These are phyloP conservation scores for Cymbopogon citratus DNA, from an alignment of 176 grass and related monocot genomes.

Conservation along the genomic window DNA sequence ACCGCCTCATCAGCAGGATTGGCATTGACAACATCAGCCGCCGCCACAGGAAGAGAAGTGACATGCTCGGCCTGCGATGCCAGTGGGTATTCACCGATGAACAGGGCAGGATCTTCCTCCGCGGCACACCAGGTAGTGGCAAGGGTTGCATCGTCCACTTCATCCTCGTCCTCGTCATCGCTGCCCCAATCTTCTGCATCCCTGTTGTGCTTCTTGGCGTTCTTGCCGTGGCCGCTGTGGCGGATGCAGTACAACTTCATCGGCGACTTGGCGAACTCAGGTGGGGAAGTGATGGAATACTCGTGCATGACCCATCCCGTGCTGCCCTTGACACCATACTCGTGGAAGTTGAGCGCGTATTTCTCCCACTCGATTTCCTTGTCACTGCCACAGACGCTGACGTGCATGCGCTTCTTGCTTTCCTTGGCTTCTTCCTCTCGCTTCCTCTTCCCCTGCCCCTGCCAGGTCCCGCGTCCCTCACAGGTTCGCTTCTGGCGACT, in stretches of 20 bases:
- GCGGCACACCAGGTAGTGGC: not conserved
- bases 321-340: not conserved
- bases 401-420: not conserved
- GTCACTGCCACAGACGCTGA: not conserved
- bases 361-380: not conserved
- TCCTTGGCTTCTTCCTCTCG: not conserved
- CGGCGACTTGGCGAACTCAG: not conserved
- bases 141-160: not conserved
- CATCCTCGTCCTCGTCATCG: not conserved
- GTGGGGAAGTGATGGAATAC: not conserved
- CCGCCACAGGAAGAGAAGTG: not conserved
- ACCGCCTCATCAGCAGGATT: no score
- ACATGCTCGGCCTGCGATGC: not conserved
- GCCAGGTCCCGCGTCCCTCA: not conserved
- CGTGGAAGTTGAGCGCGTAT: not conserved
- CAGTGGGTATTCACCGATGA: not conserved
- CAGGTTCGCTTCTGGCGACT: not conserved
- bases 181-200: not conserved
- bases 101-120: not conserved
- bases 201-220: not conserved
- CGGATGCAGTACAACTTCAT: not conserved
- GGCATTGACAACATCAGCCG: no score
- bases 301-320: constrained; percentile 20
- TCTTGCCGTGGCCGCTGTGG: not conserved
- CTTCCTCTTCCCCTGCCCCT: not conserved